phyloP scores from a whole-genome alignment of 192 early-diverging fungal genomes.

The Coemansia sp. region DNA sequence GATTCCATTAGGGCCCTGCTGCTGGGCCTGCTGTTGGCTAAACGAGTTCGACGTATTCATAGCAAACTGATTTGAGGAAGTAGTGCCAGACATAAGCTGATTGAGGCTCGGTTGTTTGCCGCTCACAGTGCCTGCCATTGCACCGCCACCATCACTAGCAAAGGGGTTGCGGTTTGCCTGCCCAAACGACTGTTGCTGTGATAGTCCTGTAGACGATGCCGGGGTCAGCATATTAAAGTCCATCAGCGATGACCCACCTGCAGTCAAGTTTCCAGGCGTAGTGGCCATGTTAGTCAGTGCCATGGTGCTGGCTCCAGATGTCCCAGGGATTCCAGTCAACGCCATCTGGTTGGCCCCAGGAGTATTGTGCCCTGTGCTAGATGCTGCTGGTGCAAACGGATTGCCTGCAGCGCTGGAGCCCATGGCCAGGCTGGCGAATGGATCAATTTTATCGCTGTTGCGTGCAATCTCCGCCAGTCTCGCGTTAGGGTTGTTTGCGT shows the following conservation, averaged over 20 bases:
- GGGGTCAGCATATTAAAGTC: slow-evolving; percentile 37
- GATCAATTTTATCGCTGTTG: slow-evolving; percentile 57
- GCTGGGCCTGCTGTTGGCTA: slow-evolving; percentile 29
- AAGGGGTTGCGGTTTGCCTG: slow-evolving; percentile 53
- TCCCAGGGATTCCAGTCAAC: background rate
- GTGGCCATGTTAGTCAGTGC: slow-evolving; percentile 12
- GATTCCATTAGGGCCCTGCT: slow-evolving; percentile 3
- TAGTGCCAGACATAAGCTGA: slow-evolving; percentile 39
- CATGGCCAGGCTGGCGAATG: slow-evolving; percentile 58
- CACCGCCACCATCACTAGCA: slow-evolving; percentile 14
- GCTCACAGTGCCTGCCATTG: background rate
- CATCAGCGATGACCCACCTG: slow-evolving; percentile 30
- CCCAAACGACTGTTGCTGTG: slow-evolving; percentile 42
- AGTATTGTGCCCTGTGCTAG: background rate
- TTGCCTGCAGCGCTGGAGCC: slow-evolving; percentile 27
- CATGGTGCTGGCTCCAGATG: slow-evolving; percentile 5
- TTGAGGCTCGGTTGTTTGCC: slow-evolving; percentile 38
- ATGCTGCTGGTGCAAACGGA: slow-evolving; percentile 27
- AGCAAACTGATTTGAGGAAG: slow-evolving; percentile 9
- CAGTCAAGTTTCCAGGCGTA: slow-evolving; percentile 11
- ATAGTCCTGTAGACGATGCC: slow-evolving; percentile 18
- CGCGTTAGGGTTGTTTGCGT: slow-evolving; percentile 43
- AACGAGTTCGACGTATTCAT: slow-evolving; percentile 16
- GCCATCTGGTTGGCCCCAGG: slow-evolving; percentile 2
- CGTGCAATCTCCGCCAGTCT: slow-evolving; percentile 56